Percentiles rank a stretch among this genome's conserved stretches.
These are phyloP conservation scores for Gracilaria vermiculophylla DNA, from an alignment of 23 red algal species.

Conservation along the genomic window DNA sequence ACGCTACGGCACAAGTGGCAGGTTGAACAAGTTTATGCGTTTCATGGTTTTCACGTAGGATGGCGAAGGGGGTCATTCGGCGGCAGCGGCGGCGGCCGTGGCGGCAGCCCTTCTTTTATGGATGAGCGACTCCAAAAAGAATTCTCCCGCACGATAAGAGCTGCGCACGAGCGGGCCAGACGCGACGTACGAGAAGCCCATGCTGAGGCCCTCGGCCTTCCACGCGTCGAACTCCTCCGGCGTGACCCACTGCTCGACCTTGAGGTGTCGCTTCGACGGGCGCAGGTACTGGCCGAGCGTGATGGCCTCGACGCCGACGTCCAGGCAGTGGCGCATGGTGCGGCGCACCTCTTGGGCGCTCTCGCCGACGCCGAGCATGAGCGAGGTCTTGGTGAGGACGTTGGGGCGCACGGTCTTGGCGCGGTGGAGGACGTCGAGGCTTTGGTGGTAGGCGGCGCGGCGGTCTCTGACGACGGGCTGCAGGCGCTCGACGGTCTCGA, in stretches of 20 bases:
- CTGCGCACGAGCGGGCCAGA: conserved; percentile 88
- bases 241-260: conserved; percentile 97
- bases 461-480: conserved; percentile 84
- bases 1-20: background rate
- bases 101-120: conserved; percentile 38
- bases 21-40: background rate
- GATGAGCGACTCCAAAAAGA: conserved; percentile 86
- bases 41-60: no score
- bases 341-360: conserved; percentile 65
- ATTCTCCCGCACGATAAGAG: conserved; percentile 93
- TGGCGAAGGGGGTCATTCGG: background rate
- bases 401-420: conserved; percentile 56
- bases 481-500: conserved; percentile 91
- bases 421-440: conserved; percentile 64
- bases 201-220: conserved; percentile 73
- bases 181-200: conserved; percentile 95
- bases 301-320: conserved; percentile 89
- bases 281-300: conserved; percentile 96
- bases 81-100: background rate
- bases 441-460: conserved; percentile 82
- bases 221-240: conserved; percentile 95
- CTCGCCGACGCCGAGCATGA: conserved; percentile 98
- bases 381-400: conserved; percentile 86
- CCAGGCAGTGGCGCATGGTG: conserved; percentile 71
- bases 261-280: conserved; percentile 86